phyloP scores from a whole-genome alignment of 345 rosid genomes.

The Lagerstroemia speciosa region DNA sequence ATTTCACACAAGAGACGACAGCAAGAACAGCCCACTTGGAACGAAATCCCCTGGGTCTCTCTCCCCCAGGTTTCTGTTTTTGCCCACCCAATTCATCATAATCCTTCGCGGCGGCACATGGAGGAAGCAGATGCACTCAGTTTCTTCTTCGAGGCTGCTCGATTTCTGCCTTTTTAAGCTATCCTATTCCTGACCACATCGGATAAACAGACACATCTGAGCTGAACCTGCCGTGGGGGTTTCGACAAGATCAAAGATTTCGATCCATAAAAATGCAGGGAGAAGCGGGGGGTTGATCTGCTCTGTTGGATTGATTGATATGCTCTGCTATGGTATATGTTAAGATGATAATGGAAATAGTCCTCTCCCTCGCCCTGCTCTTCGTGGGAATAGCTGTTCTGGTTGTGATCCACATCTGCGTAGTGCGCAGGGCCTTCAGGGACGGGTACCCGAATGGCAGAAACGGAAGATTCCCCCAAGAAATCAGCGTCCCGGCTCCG shows the following conservation, averaged over 20 bases:
- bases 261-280: not conserved
- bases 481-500: constrained; percentile 2
- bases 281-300: not conserved
- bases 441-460: constrained; percentile 3
- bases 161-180: not conserved
- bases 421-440: constrained; percentile 30
- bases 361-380: constrained; percentile 21
- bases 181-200: not conserved
- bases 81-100: not conserved
- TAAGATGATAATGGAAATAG: constrained; percentile 24
- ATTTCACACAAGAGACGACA: too few species aligned
- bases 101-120: not conserved
- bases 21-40: too few species aligned
- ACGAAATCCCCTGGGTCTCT: not conserved
- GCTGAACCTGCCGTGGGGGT: not conserved
- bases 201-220: not conserved
- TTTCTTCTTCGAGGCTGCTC: constrained; percentile 8
- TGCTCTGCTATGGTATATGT: not conserved
- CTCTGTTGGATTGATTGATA: not conserved
- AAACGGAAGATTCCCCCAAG: not conserved
- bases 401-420: constrained; percentile 30
- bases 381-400: constrained; percentile 29
- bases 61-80: constrained; percentile 2
- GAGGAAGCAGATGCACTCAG: not conserved
- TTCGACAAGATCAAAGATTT: not conserved